These are phyloP conservation scores for Bondarzewia mesenterica DNA, from an alignment of 1,284 basidiomycete species.

Conservation along the genomic window DNA sequence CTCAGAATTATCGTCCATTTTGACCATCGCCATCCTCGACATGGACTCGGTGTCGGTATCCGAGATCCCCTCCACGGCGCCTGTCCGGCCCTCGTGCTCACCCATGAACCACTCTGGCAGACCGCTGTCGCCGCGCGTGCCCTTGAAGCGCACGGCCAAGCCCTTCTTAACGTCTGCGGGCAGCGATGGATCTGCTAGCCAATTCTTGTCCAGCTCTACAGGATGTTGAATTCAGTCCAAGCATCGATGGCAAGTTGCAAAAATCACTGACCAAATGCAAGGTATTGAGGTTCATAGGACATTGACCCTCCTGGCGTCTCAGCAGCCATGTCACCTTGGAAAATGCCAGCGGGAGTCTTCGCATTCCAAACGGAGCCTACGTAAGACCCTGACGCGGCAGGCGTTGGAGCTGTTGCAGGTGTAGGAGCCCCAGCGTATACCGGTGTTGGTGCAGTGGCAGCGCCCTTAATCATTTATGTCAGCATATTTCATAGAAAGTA, in stretches of 20 bases:
- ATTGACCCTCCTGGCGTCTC: slow-evolving; percentile 12
- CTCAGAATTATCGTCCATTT: not conserved
- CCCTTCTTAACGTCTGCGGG: slow-evolving; percentile 30
- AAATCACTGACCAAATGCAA: slow-evolving; percentile 9
- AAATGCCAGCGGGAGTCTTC: slow-evolving; percentile 31
- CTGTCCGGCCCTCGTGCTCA: slow-evolving; percentile 42
- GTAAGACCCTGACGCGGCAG: not conserved
- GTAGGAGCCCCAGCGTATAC: slow-evolving; percentile 32
- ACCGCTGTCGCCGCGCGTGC: slow-evolving; percentile 30
- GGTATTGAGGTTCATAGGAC: slow-evolving; percentile 4
- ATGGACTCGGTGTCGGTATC: slow-evolving; percentile 23
- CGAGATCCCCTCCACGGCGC: slow-evolving; percentile 31
- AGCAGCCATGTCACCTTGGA: slow-evolving; percentile 12
- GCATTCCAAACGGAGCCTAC: slow-evolving; percentile 25
- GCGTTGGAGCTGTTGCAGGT: slow-evolving; percentile 26
- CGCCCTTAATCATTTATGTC: slow-evolving; percentile 8
- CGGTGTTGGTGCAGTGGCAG: slow-evolving; percentile 28
- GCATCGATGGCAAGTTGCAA: not conserved
- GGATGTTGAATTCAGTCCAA: not conserved
- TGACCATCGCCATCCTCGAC: slow-evolving; percentile 13
- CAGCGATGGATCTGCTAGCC: slow-evolving; percentile 40
- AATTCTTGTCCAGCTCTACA: slow-evolving; percentile 22
- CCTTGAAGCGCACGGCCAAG: slow-evolving; percentile 38
- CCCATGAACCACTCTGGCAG: slow-evolving; percentile 40
- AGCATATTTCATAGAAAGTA: not conserved